Evolutionary conservation across 164 flowering plant species (phyloP).

Genomic region (Euptelea pleiosperma): DNA sequence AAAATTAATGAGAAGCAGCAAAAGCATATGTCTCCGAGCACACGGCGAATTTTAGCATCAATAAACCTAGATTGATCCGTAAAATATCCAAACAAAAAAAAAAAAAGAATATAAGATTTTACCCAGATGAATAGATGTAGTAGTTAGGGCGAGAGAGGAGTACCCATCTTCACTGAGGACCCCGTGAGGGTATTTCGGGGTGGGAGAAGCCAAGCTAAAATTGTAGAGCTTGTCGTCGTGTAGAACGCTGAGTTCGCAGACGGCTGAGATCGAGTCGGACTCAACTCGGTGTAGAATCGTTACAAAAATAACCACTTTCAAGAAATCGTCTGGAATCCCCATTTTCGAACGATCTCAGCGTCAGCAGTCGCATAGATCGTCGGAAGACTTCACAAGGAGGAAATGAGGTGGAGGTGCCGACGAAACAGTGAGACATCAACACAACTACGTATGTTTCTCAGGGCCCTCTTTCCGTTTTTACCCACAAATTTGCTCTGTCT

Average conservation of each 20-base stretch:
- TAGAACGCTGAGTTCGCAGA: slow-evolving; percentile 53
- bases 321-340: slow-evolving; percentile 10
- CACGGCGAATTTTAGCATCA: no score
- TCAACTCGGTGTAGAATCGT: slow-evolving; percentile 28
- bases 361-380: slow-evolving; percentile 12
- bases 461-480: no score
- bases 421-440: no score
- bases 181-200: slow-evolving; percentile 66
- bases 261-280: slow-evolving; percentile 17
- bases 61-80: background rate
- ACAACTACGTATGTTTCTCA: no score
- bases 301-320: slow-evolving; percentile 16
- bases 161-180: slow-evolving; percentile 96
- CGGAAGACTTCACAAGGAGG: no score
- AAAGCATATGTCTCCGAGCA: no score
- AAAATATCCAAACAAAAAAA: background rate
- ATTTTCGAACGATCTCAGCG: slow-evolving; percentile 14
- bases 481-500: no score
- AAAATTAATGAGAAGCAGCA: no score
- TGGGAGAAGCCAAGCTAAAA: slow-evolving; percentile 63
- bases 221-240: slow-evolving; percentile 51
- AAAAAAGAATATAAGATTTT: slow-evolving; percentile 7
- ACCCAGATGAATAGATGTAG: background rate
- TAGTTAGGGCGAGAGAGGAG: slow-evolving; percentile 7
- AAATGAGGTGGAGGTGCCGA: no score